A percentile compares a stretch with the other conserved stretches of the same genome.
These are phyloP conservation scores for Ailanthus altissimus DNA, from an alignment of 345 rosid species.

Conservation along the genomic window DNA sequence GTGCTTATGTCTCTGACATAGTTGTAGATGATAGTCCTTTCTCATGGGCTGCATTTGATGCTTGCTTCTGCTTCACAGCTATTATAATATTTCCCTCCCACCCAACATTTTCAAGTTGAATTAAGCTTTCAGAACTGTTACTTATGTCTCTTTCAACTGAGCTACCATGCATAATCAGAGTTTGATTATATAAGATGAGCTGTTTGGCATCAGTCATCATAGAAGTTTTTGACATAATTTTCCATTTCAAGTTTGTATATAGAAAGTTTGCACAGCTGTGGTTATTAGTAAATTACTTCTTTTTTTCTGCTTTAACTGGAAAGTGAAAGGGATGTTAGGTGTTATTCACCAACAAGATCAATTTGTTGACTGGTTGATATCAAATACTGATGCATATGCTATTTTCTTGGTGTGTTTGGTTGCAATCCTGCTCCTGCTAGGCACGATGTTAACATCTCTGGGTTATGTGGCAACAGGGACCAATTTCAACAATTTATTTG, in stretches of 20 bases:
- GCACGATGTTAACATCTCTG: not conserved
- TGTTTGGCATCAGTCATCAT: no score
- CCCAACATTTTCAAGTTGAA: not conserved
- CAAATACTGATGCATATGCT: not conserved
- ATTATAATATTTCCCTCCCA: not conserved
- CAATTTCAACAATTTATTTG: not conserved
- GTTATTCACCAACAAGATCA: not conserved
- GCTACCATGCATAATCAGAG: conserved; percentile 2
- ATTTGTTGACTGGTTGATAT: not conserved
- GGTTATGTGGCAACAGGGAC: not conserved
- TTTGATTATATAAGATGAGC: not conserved
- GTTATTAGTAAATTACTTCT: not conserved
- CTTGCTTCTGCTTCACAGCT: conserved; percentile 4
- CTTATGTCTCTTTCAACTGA: not conserved
- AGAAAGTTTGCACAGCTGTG: conserved; percentile 6
- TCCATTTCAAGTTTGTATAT: not conserved
- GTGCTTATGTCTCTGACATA: conserved; percentile 10
- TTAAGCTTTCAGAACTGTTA: not conserved
- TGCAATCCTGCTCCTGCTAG: not conserved
- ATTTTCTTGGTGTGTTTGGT: not conserved
- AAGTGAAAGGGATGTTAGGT: not conserved
- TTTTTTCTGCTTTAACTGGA: not conserved
- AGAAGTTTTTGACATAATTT: not conserved
- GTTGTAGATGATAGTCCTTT: conserved; percentile 6
- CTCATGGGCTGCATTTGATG: conserved; percentile 25